Evolutionary conservation across 306 rosid genomes (phyloP).

Genomic region (Vigna trinervia): DNA sequence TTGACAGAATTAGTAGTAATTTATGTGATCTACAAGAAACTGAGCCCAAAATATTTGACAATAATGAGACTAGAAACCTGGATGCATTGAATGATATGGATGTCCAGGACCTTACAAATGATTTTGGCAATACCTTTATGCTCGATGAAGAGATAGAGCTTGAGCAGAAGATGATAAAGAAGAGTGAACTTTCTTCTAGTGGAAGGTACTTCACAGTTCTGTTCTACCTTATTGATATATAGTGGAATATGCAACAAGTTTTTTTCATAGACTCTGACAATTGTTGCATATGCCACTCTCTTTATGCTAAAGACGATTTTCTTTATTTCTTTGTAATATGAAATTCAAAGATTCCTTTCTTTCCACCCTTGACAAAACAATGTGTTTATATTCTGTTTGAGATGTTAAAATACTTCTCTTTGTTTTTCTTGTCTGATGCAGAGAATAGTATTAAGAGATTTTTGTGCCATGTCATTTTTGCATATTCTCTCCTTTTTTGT

Average conservation of each 20-base stretch:
- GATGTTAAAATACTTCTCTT: conserved; percentile 3
- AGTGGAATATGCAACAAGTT: background rate
- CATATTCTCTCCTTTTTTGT: conserved; percentile 22
- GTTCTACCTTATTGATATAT: background rate
- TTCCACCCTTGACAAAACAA: background rate
- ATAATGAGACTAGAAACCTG: conserved; percentile 50
- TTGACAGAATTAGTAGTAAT: conserved; percentile 35
- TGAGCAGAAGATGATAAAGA: conserved; percentile 68
- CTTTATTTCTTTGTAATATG: background rate
- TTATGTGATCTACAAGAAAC: conserved; percentile 45
- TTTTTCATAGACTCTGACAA: conserved; percentile 18
- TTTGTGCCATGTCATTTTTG: conserved; percentile 18
- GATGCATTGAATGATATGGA: conserved; percentile 52
- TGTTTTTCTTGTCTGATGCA: conserved; percentile 1
- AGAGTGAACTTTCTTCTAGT: conserved; percentile 55
- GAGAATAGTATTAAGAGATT: conserved; percentile 23
- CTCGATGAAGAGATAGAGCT: conserved; percentile 95
- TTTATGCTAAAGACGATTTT: background rate
- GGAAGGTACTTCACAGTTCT: conserved; percentile 63
- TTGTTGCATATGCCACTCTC: too few relatives aligned
- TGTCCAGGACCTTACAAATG: conserved; percentile 62
- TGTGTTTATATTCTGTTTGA: background rate
- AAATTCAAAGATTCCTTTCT: background rate
- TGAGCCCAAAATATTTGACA: conserved; percentile 33
- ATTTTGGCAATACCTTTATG: conserved; percentile 90